These are phyloP conservation scores for Hymenoscyphus salicellus DNA, from an alignment of 2,329 filamentous ascomycete species.

Conservation along the genomic window DNA sequence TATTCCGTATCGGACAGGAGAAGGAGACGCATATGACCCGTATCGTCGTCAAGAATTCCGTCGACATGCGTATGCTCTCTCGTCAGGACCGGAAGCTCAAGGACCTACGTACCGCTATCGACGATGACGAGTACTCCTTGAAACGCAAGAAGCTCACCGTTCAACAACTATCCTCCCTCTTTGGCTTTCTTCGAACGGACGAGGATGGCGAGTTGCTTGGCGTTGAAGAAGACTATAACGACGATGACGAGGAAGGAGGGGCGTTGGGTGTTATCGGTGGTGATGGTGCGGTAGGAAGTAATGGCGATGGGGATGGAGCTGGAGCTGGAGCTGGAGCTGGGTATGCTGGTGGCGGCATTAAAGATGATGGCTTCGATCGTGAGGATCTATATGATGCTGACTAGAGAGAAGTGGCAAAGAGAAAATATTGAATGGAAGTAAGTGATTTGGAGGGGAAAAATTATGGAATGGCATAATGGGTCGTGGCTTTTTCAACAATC, in stretches of 20 bases:
- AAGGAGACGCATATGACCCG: conserved; percentile 58
- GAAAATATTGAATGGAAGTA: not conserved
- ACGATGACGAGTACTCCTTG: conserved; percentile 7
- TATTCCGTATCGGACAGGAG: conserved; percentile 63
- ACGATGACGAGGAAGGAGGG: conserved; percentile 16
- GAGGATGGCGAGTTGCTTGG: conserved; percentile 34
- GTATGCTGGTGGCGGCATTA: not conserved
- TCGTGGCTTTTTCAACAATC: not conserved
- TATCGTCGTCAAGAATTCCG: conserved; percentile 52
- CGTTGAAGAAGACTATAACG: conserved; percentile 30
- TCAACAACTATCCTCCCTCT: conserved; percentile 44
- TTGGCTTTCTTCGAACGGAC: conserved; percentile 42
- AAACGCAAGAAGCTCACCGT: conserved; percentile 29
- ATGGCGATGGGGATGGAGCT: not conserved
- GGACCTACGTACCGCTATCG: conserved; percentile 40
- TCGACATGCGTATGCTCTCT: conserved; percentile 55
- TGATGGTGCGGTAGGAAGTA: not conserved
- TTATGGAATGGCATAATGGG: not conserved
- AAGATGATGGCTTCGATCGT: not conserved
- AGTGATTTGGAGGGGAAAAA: not conserved
- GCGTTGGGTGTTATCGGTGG: not conserved
- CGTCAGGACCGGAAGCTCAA: conserved; percentile 57
- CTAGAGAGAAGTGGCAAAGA: not conserved
- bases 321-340: not conserved
- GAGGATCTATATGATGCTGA: not conserved